Evolutionary conservation across 164 flowering plant genomes (phyloP).

Genomic region (Santalum album): DNA sequence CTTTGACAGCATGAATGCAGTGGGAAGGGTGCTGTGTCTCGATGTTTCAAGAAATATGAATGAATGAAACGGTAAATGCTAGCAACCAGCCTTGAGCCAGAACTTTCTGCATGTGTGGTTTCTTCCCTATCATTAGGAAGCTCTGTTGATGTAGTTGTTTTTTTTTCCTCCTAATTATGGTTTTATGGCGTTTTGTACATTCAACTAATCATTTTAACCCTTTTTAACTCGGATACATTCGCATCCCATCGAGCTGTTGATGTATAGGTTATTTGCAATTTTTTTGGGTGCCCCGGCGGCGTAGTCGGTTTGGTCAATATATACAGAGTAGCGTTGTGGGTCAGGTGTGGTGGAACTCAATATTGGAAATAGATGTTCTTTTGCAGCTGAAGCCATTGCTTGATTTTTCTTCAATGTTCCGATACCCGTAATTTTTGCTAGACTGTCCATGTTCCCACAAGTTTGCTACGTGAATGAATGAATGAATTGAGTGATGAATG

Average conservation of each 20-base stretch:
- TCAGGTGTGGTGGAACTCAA: neutral
- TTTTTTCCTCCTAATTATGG: neutral
- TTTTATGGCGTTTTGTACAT: constrained; percentile 17
- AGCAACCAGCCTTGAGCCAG: constrained; percentile 14
- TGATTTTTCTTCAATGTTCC: too few species aligned
- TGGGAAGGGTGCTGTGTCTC: constrained; percentile 5
- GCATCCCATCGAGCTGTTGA: constrained; percentile 6
- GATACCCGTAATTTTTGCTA: too few species aligned
- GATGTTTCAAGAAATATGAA: neutral
- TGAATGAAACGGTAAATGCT: constrained; percentile 12
- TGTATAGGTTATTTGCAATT: constrained; percentile 7
- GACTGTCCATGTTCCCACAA: too few species aligned
- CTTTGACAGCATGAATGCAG: constrained; percentile 30
- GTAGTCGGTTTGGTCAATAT: too few species aligned
- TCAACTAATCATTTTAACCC: constrained; percentile 8
- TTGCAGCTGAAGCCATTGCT: too few species aligned
- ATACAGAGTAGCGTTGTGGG: neutral
- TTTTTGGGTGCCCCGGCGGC: too few species aligned
- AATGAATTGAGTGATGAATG: too few species aligned
- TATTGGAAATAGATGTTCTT: too few species aligned
- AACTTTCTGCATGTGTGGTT: constrained; percentile 7
- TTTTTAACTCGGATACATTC: neutral
- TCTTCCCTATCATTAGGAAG: neutral
- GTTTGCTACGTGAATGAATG: too few species aligned
- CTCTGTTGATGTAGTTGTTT: neutral